phyloP scores from a whole-genome alignment of 2,329 filamentous ascomycete genomes.

The Phyllachora maydis region DNA sequence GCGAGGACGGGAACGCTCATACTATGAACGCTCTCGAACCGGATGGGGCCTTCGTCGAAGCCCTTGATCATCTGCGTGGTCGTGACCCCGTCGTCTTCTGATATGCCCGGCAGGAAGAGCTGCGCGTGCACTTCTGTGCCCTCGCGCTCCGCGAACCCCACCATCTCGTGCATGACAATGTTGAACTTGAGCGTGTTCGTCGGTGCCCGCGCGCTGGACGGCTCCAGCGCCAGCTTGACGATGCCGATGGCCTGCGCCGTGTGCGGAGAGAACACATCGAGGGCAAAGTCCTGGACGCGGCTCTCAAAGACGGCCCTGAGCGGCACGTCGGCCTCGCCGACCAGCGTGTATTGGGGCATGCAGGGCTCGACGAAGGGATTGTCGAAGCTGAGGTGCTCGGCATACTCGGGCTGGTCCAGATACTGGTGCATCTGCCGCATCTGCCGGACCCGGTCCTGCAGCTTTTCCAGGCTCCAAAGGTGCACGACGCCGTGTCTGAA shows the following conservation, averaged over 20 bases:
- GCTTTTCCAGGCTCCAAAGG: constrained; percentile 86
- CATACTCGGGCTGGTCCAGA: constrained; percentile 83
- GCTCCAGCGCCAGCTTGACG: constrained; percentile 76
- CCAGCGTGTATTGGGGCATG: constrained; percentile 78
- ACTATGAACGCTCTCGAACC: constrained; percentile 94
- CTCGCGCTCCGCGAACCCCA: constrained; percentile 88
- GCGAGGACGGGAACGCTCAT: constrained; percentile 81
- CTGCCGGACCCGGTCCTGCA: constrained; percentile 65
- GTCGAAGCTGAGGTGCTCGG: constrained; percentile 77
- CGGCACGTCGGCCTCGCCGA: constrained; percentile 86
- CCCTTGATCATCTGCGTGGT: constrained; percentile 88
- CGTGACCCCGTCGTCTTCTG: constrained; percentile 76
- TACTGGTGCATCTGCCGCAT: constrained; percentile 98
- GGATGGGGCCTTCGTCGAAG: constrained; percentile 81
- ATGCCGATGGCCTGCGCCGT: constrained; percentile 83
- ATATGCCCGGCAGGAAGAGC: constrained; percentile 82
- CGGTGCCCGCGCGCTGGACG: constrained; percentile 80
- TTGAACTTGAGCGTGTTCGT: constrained; percentile 93
- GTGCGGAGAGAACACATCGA: constrained; percentile 83
- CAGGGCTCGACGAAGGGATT: constrained; percentile 86
- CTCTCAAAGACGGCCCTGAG: constrained; percentile 86
- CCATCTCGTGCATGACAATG: constrained; percentile 90
- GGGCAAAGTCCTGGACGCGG: constrained; percentile 77
- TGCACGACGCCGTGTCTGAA: constrained; percentile 73
- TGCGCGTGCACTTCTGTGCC: constrained; percentile 91